These are phyloP conservation scores for Alnus rubra DNA, from an alignment of 306 rosid species.

Conservation along the genomic window DNA sequence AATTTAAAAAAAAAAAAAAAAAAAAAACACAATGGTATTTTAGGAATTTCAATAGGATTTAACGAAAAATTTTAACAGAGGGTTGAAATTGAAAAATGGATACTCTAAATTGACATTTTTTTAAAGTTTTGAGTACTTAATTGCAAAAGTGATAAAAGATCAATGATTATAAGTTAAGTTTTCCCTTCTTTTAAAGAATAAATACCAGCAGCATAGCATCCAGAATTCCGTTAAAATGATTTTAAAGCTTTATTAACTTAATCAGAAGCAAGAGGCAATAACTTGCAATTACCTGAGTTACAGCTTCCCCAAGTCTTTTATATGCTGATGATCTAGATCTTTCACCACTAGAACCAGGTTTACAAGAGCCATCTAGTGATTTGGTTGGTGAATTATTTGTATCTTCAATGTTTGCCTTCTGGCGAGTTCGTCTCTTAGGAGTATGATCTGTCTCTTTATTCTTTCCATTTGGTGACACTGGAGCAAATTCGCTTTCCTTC, in stretches of 20 bases:
- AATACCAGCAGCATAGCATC: too few species aligned
- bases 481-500: constrained; percentile 31
- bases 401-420: constrained; percentile 40
- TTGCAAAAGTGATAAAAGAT: too few species aligned
- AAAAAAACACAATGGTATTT: too few species aligned
- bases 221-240: constrained; percentile 3
- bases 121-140: too few species aligned
- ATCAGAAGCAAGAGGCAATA: constrained; percentile 22
- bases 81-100: too few species aligned
- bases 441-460: constrained; percentile 31
- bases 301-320: constrained; percentile 69
- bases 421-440: constrained; percentile 44
- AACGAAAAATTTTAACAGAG: too few species aligned
- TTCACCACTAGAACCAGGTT: constrained; percentile 46
- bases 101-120: too few species aligned
- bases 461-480: constrained; percentile 28
- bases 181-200: too few species aligned
- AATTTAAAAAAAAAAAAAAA: too few species aligned
- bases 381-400: constrained; percentile 40
- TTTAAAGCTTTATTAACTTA: constrained; percentile 18
- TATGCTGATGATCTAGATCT: constrained; percentile 44
- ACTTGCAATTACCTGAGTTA: constrained; percentile 61
- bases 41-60: too few species aligned
- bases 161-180: too few species aligned
- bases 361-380: constrained; percentile 41